Percentiles rank a stretch among this genome's conserved stretches.
Evolutionary conservation across 768 basidiomycete genomes (phyloP).

Genomic region (Pulveroboletus ravenelii): DNA sequence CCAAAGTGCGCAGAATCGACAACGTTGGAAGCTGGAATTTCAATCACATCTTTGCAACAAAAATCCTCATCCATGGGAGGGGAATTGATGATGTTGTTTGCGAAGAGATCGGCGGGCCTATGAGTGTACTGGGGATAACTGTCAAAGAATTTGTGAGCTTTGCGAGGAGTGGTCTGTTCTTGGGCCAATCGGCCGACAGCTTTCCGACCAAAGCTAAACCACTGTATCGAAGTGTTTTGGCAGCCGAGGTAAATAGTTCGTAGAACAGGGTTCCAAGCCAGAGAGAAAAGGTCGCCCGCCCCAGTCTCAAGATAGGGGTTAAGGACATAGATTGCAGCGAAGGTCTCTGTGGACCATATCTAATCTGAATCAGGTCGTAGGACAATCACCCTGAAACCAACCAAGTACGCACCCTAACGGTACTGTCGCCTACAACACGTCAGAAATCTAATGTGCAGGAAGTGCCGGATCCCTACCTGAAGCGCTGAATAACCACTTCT

Average conservation of each 20-base stretch:
- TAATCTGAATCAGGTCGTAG: conserved; percentile 27
- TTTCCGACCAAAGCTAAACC: conserved; percentile 57
- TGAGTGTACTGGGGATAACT: conserved; percentile 75
- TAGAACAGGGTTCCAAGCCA: conserved; percentile 67
- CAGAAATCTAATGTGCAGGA: neutral
- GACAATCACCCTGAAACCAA: neutral
- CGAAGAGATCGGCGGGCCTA: conserved; percentile 61
- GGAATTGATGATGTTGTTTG: conserved; percentile 47
- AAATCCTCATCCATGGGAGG: conserved; percentile 31
- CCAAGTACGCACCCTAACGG: conserved; percentile 58
- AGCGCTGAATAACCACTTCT: conserved; percentile 84
- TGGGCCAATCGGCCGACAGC: neutral
- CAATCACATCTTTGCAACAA: conserved; percentile 29
- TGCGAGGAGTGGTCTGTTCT: conserved; percentile 35
- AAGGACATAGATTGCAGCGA: conserved; percentile 66
- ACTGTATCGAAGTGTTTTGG: conserved; percentile 91
- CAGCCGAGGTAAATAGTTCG: conserved; percentile 83
- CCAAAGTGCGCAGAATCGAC: conserved; percentile 91
- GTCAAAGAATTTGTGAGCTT: conserved; percentile 88
- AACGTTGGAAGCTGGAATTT: conserved; percentile 65
- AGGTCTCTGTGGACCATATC: conserved; percentile 77
- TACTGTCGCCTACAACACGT: conserved; percentile 67
- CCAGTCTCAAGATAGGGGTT: conserved; percentile 74
- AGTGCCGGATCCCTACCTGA: conserved; percentile 51
- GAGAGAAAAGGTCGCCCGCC: conserved; percentile 83